Conservation (phyloP, 2,329 filamentous ascomycete genomes). For the Xylaria sp. region DNA sequence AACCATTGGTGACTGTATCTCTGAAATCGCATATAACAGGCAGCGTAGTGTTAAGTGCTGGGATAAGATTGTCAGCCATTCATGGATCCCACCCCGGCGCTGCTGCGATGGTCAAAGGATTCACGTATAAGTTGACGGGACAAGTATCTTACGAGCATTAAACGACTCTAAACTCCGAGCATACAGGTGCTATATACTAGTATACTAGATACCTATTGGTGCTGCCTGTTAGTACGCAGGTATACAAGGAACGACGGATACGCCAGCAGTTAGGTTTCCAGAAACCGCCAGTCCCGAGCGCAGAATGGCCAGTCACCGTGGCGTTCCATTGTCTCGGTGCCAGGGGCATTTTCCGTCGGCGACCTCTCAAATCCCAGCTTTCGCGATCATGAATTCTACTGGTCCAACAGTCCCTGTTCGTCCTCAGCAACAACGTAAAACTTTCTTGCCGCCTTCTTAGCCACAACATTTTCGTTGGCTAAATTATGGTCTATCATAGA, state of each 20-base stretch:
- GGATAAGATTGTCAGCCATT: constrained; percentile 9
- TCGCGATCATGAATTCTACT: constrained; percentile 36
- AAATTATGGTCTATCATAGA: constrained; percentile 9
- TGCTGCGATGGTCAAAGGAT: background rate
- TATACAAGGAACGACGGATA: background rate
- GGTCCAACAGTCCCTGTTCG: constrained; percentile 32
- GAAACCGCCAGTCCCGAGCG: background rate
- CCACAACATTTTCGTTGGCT: constrained; percentile 28
- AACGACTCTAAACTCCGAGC: background rate
- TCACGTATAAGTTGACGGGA: background rate
- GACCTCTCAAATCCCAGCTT: constrained; percentile 41
- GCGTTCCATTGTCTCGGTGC: constrained; percentile 39
- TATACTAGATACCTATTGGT: background rate
- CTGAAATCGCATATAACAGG: background rate
- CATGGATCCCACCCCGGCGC: background rate
- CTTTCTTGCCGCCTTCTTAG: constrained; percentile 31
- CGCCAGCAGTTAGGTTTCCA: background rate
- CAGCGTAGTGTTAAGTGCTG: background rate
- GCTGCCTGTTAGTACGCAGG: background rate
- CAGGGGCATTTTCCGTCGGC: constrained; percentile 28
- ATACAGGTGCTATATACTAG: background rate
- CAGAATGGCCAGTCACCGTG: constrained; percentile 24
- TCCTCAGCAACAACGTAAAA: constrained; percentile 25
- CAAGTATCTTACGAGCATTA: background rate
- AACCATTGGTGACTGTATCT: constrained; percentile 1